Base-by-base conservation (phyloP, 139 green algal species). In the Chlamydomonas eustigma region DNA sequence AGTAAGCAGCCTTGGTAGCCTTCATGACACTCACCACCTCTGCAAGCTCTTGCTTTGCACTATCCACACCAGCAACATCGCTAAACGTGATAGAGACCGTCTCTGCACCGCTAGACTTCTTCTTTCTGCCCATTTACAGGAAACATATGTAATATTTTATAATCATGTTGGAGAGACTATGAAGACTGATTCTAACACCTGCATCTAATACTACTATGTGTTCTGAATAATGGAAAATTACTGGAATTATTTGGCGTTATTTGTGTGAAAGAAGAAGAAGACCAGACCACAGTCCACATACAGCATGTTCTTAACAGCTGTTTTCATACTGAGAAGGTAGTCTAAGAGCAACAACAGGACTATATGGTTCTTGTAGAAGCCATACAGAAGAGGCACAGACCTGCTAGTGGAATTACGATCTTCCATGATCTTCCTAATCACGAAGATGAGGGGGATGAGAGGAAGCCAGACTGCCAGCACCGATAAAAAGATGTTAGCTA, bases 41-140 rank as follows among this genome's bases (percentile, higher is more conserved):
- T 36, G 82, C 66, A 51, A 97, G 87, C 86, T 97, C 93, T 75
- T 84, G 78, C 78, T 97, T 97, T 37, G 94, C 94, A 0, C 78
- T 80, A 63, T 95, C 90, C 68, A 98, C 90, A 4, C 94, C 94
- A 6, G 86, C 86, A 38, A 94, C 90, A 50, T 94, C 90, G 36
- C 69, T 78, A 77, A 95, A 95, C 0, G 89, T 93, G 73, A 87
- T 79, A n/a, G 36, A 33, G 0, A 87, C 80, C 2, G 75, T 74
- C 37, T 77, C 38, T 6, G 70, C 63, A 28, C 74, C 76, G 64
- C 39, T 52, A 52, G 37, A 8, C 32, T 30, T 32, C 52, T 85
- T 86, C 75, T 88, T 88, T 31, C 67, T 76, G 39, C 74, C 34
- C 32, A n/a, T n/a, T n/a, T n/a, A n/a, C n/a, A n/a, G n/a, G n/a